Base-by-base conservation (phyloP, 1,284 basidiomycete species). In the Moesziomyces antarcticus region DNA sequence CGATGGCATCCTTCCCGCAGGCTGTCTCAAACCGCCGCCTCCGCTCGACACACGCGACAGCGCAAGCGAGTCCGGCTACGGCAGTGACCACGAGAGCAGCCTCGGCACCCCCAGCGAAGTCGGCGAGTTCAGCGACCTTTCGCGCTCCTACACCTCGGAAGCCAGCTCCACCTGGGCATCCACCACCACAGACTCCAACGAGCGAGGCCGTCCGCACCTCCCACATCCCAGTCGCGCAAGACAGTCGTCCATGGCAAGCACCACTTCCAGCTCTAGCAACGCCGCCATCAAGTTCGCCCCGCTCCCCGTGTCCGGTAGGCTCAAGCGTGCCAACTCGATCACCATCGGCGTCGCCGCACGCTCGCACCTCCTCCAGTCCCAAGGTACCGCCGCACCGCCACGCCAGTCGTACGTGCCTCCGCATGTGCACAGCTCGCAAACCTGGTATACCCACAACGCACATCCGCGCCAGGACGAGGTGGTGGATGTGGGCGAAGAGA, bases 341-440 rank as follows among this genome's bases (percentile, higher is more conserved):
- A 80, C 78, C 27, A 81, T 81, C 46, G 80, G 80, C 24, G 77
- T 81, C 6, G 80, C 78, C 11, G 78, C 80, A 25, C 73, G 80
- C 16, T 67, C 70, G n/a, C 80, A 81, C 16, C 58, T 81, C 10
- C 56, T 81, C n/a, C 72, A 68, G 9, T 80, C 78, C 4, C 80
- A 81, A 45, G 80, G 80, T 40, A 61, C 73, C 1, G 66, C 69
- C 16, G 63, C 64, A 3, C 72, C 68, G 4, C 69, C 62, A 5
- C 27, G 69, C 42, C 69, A 48, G 8, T 41, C 57, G 3, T 53
- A 48, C 21, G 50, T 48, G 20, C 62, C 67, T 3, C 66, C 71
- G n/a, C 65, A 75, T 37, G 58, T 69, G 5, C 69, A 75, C 52
- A 54, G 60, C 49, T 74, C 74, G 20, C 73, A 71, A 25, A 20